Percentiles rank a stretch among this genome's conserved stretches.
phyloP scores from a whole-genome alignment of 306 rosid genomes.

The Prunus kanzakura region DNA sequence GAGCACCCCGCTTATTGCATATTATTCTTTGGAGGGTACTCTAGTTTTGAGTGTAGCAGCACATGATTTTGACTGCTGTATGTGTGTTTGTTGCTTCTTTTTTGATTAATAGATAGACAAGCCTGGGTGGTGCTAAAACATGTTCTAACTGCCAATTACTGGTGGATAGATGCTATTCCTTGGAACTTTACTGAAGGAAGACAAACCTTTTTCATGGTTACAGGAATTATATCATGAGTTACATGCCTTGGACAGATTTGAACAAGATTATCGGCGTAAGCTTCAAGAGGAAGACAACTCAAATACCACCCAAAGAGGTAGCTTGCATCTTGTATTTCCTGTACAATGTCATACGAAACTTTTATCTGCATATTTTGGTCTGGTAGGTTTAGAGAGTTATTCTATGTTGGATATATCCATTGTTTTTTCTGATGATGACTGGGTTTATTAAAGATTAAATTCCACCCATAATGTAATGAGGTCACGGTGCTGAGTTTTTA shows the following conservation, averaged over 20 bases:
- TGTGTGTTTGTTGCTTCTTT: not conserved
- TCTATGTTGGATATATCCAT: not conserved
- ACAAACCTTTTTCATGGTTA: constrained; percentile 17
- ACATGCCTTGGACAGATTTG: constrained; percentile 94
- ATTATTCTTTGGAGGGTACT: not conserved
- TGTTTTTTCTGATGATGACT: not conserved
- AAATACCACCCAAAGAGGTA: constrained; percentile 83
- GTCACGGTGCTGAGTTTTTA: not conserved
- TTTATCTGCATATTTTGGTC: not conserved
- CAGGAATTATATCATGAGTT: constrained; percentile 97
- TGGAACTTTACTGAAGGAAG: constrained; percentile 19
- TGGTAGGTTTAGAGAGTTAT: not conserved
- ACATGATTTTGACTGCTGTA: not conserved
- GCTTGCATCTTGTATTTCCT: constrained; percentile 17
- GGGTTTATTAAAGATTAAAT: not conserved
- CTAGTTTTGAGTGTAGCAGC: not conserved
- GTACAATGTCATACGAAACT: not conserved
- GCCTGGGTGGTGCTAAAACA: not conserved
- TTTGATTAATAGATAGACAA: not conserved
- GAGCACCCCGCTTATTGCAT: no score
- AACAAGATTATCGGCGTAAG: constrained; percentile 89
- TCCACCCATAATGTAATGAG: not conserved
- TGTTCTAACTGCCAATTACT: not conserved
- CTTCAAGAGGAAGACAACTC: constrained; percentile 94
- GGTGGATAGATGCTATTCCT: constrained; percentile 4